These are phyloP conservation scores for Paxillus rubicundulus DNA, from an alignment of 768 basidiomycete genomes.

Conservation along the genomic window DNA sequence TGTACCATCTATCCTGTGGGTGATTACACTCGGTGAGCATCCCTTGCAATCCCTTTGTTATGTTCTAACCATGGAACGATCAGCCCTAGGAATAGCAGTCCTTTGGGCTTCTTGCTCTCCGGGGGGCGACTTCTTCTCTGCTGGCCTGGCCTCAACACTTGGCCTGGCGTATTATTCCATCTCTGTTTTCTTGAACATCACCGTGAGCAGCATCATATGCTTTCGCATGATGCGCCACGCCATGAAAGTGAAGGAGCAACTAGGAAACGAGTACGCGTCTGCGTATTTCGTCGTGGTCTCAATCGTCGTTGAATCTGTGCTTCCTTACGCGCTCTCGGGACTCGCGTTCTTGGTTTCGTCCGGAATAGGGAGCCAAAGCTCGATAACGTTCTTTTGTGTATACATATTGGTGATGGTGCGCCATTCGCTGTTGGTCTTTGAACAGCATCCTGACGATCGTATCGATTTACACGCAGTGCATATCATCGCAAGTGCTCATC, in stretches of 20 bases:
- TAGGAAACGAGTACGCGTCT: background rate
- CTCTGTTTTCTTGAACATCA: background rate
- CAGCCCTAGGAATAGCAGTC: background rate
- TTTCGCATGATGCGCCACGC: background rate
- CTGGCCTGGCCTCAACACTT: background rate
- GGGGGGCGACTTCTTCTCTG: background rate
- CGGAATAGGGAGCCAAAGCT: background rate
- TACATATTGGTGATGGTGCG: slow-evolving; percentile 7
- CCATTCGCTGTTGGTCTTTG: background rate
- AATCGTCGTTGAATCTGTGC: background rate
- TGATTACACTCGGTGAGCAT: slow-evolving; percentile 26
- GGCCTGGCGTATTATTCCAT: slow-evolving; percentile 1
- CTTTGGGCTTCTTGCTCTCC: background rate
- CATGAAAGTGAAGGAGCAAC: background rate
- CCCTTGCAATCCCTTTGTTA: slow-evolving; percentile 4
- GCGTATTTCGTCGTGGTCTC: background rate
- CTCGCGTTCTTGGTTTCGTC: background rate
- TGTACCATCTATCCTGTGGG: slow-evolving; percentile 22
- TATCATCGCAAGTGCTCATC: slow-evolving; percentile 8
- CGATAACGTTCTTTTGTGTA: background rate
- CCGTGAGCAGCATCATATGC: slow-evolving; percentile 5
- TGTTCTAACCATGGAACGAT: background rate
- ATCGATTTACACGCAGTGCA: background rate
- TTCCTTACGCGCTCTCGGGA: background rate
- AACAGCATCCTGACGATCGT: background rate